These are phyloP conservation scores for Boletus rufocinnamomeus DNA, from an alignment of 768 basidiomycete genomes.

Conservation along the genomic window DNA sequence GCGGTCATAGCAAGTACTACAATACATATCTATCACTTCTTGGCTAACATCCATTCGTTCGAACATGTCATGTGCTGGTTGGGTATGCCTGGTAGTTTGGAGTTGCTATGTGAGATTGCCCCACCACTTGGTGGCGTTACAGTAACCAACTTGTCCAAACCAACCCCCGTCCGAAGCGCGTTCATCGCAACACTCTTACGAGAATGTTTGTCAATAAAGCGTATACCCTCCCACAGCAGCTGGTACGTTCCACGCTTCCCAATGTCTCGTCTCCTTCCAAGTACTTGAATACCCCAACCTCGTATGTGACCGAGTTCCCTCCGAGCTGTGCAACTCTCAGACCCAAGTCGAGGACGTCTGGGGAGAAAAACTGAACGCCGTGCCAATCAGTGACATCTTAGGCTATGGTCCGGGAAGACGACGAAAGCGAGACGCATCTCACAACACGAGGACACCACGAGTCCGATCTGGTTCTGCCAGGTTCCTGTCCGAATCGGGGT, in stretches of 20 bases:
- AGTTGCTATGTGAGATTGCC: slow-evolving; percentile 13
- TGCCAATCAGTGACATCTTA: too few species aligned
- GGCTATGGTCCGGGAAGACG: not conserved
- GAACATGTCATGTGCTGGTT: too few species aligned
- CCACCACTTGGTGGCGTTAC: not conserved
- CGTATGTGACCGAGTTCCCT: slow-evolving; percentile 75
- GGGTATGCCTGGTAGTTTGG: too few species aligned
- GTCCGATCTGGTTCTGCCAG: slow-evolving; percentile 66
- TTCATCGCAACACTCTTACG: slow-evolving; percentile 58
- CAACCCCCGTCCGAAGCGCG: slow-evolving; percentile 42
- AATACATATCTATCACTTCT: too few species aligned
- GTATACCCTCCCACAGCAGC: slow-evolving; percentile 63
- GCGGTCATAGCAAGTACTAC: not conserved
- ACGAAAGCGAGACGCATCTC: slow-evolving; percentile 41
- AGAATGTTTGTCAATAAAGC: slow-evolving; percentile 63
- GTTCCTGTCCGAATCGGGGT: slow-evolving; percentile 35
- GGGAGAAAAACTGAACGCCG: slow-evolving; percentile 63
- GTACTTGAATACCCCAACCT: slow-evolving; percentile 70
- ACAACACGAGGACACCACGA: slow-evolving; percentile 78
- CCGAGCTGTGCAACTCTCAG: slow-evolving; percentile 71
- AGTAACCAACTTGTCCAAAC: slow-evolving; percentile 37
- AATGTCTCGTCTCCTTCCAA: slow-evolving; percentile 1
- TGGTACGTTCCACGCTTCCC: slow-evolving; percentile 24
- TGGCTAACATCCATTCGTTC: not conserved
- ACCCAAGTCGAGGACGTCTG: slow-evolving; percentile 68